Base-by-base conservation (phyloP, 208 protist species). In the Trypanosoma cruzi region DNA sequence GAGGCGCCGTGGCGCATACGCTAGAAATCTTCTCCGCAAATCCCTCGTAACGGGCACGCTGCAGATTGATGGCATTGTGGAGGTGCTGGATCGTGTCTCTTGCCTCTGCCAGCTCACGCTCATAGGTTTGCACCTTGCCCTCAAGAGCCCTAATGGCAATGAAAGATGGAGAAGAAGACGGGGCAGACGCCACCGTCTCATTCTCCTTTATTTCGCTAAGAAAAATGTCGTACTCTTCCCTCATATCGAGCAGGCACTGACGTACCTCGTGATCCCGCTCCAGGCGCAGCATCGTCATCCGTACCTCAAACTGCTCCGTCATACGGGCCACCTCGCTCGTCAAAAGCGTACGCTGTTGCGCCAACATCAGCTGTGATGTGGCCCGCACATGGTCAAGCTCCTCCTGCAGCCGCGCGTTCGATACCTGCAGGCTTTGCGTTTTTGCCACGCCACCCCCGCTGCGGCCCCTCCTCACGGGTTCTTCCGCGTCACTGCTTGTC, bases 301-400 rank as follows among this genome's bases (percentile, higher is more conserved):
- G 67, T 0, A 60, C 53, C 29, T 72, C 73, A 42, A 71, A 53
- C 67, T 79, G 73, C 60, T 73, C 73, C 42, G 52, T 57, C 65
- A 57, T 72, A 28, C 63, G 49, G 4, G 71, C 18, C n/a, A 76
- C 28, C 53, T 68, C 72, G n/a, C 42, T 52, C 22, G 59, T 56
- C 8, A 81, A 28, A 4, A 69, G 53, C 22, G 20, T 18, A 2
- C 65, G 50, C 58, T 86, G 72, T 55, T 89, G 84, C n/a, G 66
- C 65, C 24, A 89, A 56, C 13, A 75, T 71, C 14, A 84, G 66
- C 46, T 73, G 77, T 4, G 71, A 71, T 24, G 82, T 62, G 0
- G 79, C 71, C 52, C 75, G 71, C 31, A 81, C 73, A 52, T 87
- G 65, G 22, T 75, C 61, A 31, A 85, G 61, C 66, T 86, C 81